phyloP scores from a whole-genome alignment of 257 asterid species.

The Eustoma russellianum region DNA sequence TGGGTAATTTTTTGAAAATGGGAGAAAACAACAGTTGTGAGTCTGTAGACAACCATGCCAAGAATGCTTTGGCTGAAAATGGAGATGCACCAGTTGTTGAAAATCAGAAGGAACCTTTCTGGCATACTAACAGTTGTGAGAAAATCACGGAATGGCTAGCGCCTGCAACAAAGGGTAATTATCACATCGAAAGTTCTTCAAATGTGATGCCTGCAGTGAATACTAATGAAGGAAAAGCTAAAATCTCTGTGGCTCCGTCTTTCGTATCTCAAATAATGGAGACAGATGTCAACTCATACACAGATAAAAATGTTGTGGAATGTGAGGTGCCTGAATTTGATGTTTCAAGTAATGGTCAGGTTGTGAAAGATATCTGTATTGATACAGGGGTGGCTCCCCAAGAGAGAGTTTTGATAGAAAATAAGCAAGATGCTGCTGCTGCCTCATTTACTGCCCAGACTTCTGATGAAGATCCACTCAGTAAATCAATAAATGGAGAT shows the following conservation, averaged over 20 bases:
- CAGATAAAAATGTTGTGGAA: constrained; percentile 44
- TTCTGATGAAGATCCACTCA: constrained; percentile 12
- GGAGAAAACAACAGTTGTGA: constrained; percentile 14
- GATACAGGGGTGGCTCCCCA: constrained; percentile 55
- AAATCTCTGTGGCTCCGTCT: constrained; percentile 19
- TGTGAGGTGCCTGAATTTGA: constrained; percentile 45
- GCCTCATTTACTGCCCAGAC: constrained; percentile 17
- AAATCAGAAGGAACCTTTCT: constrained; percentile 19
- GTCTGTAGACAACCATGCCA: constrained; percentile 21
- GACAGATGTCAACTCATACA: constrained; percentile 17
- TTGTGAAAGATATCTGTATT: constrained; percentile 66
- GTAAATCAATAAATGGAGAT: constrained; percentile 15
- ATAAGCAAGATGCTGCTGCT: constrained; percentile 21
- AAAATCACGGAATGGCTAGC: constrained; percentile 27
- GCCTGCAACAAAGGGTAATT: constrained; percentile 21
- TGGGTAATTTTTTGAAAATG: constrained; percentile 22
- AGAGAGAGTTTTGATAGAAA: constrained; percentile 26
- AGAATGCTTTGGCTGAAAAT: constrained; percentile 13
- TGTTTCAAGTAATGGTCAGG: constrained; percentile 34
- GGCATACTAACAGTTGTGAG: constrained; percentile 13
- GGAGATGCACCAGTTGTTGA: constrained; percentile 16
- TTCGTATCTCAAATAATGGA: constrained; percentile 20
- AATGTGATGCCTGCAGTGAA: constrained; percentile 18
- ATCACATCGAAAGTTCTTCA: constrained; percentile 20
- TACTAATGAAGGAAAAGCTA: constrained; percentile 15